phyloP scores from a whole-genome alignment of 1,139 yeast genomes.

The Pneumocystis canis region DNA sequence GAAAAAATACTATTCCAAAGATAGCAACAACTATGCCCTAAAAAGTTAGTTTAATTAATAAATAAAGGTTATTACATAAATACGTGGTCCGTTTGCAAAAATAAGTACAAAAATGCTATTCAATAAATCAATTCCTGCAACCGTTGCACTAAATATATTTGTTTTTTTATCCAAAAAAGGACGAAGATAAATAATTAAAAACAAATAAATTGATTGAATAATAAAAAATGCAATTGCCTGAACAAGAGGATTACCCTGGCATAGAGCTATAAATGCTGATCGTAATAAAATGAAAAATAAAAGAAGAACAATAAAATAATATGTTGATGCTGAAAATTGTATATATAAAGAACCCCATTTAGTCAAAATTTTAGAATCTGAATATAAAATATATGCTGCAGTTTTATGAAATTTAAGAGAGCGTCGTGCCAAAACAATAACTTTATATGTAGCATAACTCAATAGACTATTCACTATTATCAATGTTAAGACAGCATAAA shows the following conservation, averaged over 20 bases:
- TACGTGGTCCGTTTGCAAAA: slow-evolving; percentile 48
- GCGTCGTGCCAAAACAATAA: slow-evolving; percentile 52
- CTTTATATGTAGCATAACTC: slow-evolving; percentile 59
- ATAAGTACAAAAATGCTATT: slow-evolving; percentile 78
- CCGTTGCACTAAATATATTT: slow-evolving; percentile 76
- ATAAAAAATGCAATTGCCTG: slow-evolving; percentile 67
- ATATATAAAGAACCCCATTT: slow-evolving; percentile 87
- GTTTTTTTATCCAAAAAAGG: slow-evolving; percentile 94
- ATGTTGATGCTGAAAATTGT: slow-evolving; percentile 76
- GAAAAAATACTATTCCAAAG: slow-evolving; percentile 84
- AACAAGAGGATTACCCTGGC: slow-evolving; percentile 63
- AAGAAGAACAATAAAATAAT: slow-evolving; percentile 61
- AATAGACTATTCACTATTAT: slow-evolving; percentile 44
- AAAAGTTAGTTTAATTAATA: slow-evolving; percentile 38
- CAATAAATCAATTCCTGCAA: slow-evolving; percentile 61
- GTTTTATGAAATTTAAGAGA: slow-evolving; percentile 65
- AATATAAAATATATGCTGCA: slow-evolving; percentile 82
- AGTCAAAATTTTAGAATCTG: slow-evolving; percentile 67
- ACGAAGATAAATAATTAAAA: slow-evolving; percentile 49
- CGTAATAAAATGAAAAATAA: slow-evolving; percentile 55
- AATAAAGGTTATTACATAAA: neutral
- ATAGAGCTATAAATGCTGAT: slow-evolving; percentile 71
- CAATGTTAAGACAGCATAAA: slow-evolving; percentile 59
- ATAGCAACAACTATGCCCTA: slow-evolving; percentile 80
- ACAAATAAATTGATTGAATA: slow-evolving; percentile 57